Conservation (phyloP, 495 filamentous ascomycete genomes). For the Xylaria venustula region DNA sequence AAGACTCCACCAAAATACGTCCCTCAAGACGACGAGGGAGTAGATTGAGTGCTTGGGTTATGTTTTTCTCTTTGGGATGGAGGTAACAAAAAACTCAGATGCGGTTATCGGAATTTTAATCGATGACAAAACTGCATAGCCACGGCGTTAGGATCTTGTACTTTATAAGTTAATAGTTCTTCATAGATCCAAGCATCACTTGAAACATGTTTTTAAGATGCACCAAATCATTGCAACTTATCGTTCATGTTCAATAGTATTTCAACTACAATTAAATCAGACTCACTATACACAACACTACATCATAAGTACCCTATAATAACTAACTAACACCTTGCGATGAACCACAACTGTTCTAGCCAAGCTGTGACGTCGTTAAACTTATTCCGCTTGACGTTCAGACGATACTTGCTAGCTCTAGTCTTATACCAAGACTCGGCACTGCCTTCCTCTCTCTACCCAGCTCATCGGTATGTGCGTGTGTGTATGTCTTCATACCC, state of each 20-base stretch:
- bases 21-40: slow-evolving; percentile 14
- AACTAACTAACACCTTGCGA: too few relatives aligned
- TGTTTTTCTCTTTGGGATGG: not conserved
- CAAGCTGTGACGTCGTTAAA: too few relatives aligned
- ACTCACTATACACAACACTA: too few relatives aligned
- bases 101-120: not conserved
- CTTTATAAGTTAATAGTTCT: not conserved
- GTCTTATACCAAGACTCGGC: too few relatives aligned
- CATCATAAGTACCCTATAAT: too few relatives aligned
- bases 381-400: too few relatives aligned
- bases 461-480: too few relatives aligned
- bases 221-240: not conserved
- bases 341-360: too few relatives aligned
- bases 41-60: slow-evolving; percentile 1
- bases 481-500: too few relatives aligned
- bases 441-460: too few relatives aligned
- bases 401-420: too few relatives aligned
- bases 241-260: not conserved
- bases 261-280: too few relatives aligned
- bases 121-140: slow-evolving; percentile 4
- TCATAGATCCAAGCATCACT: not conserved
- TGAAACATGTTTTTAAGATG: not conserved
- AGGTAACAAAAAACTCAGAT: not conserved
- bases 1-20: slow-evolving; percentile 2
- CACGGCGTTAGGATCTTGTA: slow-evolving; percentile 4